Percentiles rank a stretch among this genome's conserved stretches.
These are phyloP conservation scores for Tulasnella sp. DNA, from an alignment of 768 basidiomycete genomes.

Conservation along the genomic window DNA sequence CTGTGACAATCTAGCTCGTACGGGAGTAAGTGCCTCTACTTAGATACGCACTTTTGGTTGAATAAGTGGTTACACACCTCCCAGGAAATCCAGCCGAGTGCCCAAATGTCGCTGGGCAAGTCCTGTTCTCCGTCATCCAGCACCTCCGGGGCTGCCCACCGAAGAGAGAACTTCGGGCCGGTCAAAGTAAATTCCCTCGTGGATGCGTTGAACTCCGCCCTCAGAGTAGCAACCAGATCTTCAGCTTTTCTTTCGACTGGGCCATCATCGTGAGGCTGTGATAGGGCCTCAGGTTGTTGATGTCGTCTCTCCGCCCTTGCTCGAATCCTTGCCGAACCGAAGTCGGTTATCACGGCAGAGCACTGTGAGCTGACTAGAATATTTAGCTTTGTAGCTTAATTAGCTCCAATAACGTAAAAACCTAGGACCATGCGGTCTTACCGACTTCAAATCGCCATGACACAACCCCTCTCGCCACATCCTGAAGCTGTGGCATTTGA, in stretches of 20 bases:
- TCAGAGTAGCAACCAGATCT: neutral
- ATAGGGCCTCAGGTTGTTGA: neutral
- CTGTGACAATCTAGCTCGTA: neutral
- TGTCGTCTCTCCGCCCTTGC: too few species aligned
- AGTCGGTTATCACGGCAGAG: too few species aligned
- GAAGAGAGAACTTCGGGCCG: neutral
- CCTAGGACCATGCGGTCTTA: too few species aligned
- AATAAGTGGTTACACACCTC: neutral
- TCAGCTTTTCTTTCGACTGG: neutral
- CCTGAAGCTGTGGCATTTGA: too few species aligned
- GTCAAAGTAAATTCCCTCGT: neutral
- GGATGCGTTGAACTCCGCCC: neutral
- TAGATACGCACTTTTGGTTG: neutral
- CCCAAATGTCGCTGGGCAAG: neutral
- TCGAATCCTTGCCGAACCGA: too few species aligned
- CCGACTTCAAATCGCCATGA: too few species aligned
- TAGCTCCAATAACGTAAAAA: too few species aligned
- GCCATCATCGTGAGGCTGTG: neutral
- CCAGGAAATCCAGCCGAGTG: neutral
- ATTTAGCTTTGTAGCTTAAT: too few species aligned
- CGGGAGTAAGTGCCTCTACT: neutral
- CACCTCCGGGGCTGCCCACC: neutral
- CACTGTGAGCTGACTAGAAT: too few species aligned
- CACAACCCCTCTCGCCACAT: too few species aligned
- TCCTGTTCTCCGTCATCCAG: neutral